A percentile compares a stretch with the other conserved stretches of the same genome.
Evolutionary conservation across 2,329 filamentous ascomycete genomes (phyloP).

Genomic region (Botrytis elliptica): DNA sequence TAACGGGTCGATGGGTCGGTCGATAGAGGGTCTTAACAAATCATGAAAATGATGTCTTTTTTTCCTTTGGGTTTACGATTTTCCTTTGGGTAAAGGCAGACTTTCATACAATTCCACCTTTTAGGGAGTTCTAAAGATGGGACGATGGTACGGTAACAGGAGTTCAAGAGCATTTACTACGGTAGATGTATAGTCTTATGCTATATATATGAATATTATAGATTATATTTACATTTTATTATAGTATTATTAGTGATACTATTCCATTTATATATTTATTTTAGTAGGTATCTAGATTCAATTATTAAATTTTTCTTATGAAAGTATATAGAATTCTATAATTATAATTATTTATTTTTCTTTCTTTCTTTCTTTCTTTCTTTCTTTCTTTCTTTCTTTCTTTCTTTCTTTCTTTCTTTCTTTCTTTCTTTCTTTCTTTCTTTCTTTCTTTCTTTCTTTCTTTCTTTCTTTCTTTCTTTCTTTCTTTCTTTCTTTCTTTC

Average conservation of each 20-base stretch:
- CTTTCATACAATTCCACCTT: neutral
- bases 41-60: neutral
- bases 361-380: no score
- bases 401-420: no score
- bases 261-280: neutral
- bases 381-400: no score
- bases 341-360: no score
- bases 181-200: neutral
- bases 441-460: no score
- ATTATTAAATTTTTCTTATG: neutral
- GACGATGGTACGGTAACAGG: accelerated
- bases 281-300: neutral
- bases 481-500: no score
- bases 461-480: no score
- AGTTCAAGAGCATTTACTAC: neutral
- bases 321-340: no score
- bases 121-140: neutral
- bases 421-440: no score
- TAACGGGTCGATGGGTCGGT: no score
- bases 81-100: neutral
- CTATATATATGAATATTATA: neutral
- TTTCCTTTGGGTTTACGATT: neutral
- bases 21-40: no score
- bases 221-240: accelerated
- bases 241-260: neutral